Evolutionary conservation across 129 eudicot genomes (phyloP), one percentile per base, ranked within the genome.

Genomic region (Lactuca saligna): DNA sequence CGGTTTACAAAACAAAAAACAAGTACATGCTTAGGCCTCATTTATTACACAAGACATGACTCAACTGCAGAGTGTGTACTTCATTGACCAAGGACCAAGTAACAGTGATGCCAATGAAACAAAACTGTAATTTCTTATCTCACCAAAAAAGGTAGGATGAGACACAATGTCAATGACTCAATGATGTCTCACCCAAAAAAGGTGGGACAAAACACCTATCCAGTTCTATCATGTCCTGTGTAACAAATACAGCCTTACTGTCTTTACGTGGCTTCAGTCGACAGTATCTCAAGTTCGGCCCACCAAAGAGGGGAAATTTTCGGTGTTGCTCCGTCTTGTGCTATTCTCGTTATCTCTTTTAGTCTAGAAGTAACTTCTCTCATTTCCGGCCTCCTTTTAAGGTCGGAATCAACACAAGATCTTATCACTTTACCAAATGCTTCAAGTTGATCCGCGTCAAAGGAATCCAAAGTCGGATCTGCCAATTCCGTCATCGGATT

Each of bases 271-370:
- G 81, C 95, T 44, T 90, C 97, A 6, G 84, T 73, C 8, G 97
- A 84, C 54, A 87, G 44, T 58, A 90, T 87, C 77, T 90, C 95
- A 17, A 90, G 85, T 75, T 90, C 97, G 4, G 95, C 97, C 99
- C 97, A 87, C 99, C 99, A 89, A 64, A 93, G 95, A 20, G 99
- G 96, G 8, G 99, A 89, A 10, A 89, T 65, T 76, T 81, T 83
- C 0, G 99, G 99, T 3, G 80, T 74, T 29, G 99, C 99, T 76
- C 78, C 88, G 65, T 93, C 97, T 35, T 83, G 88, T 50, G 80
- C 69, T n/a, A 93, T 79, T 37, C 78, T 71, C 1, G 99, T 93
- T 74, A 93, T 81, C 80, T 89, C 92, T 76, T 83, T 93, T 71
- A 93, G 63, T 75, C 72, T 81, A 10, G 73, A 75, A 56, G 87